Evolutionary conservation across 2,329 filamentous ascomycete species (phyloP), one percentile per base, ranked within the genome.

Genomic region (Teratosphaeria gauchensis): DNA sequence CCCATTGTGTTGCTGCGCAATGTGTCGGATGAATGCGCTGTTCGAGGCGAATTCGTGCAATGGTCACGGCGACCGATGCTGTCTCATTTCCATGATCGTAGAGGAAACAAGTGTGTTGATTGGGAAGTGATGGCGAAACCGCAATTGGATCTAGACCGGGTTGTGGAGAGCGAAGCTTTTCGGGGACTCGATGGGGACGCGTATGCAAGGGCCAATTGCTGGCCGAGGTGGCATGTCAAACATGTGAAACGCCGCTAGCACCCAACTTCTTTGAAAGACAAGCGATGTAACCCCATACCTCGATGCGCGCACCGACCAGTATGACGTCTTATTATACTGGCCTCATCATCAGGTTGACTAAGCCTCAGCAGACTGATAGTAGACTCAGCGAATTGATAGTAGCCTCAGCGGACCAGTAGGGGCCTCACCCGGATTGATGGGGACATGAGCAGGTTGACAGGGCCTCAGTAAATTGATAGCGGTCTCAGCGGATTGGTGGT

Each of bases 1-100:
- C 63, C 68, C 68, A 70, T 71, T 59, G 30, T 32, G 9, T 11
- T 38, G 46, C 11, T 24, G 11, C 21, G 32, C 48, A 28, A 53
- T 6, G 21, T 28, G 51, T 33, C 28, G 16, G 14, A 38, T 38
- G n/a, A 7, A 28, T 54, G 53, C 53, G 28, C 53, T 31, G 7
- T 53, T 53, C 28, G 24, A 14, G 24, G 8, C 12, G 21, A 31
- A 24, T 8, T 3, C 5, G 8, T 16, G 21, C 4, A 8, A 21
- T 9, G 16, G 42, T 8, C 16, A 48, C 42, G n/a, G 42, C 42
- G 19, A 48, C 19, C 42, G n/a, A 8, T 9, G 9, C 4, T 48
- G 42, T n/a, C 21, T 48, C 6, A n/a, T 21, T 19, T 4, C 21
- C 42, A 19, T 19, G 42, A 48, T 48, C 4, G 42, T 42, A 9